These are phyloP conservation scores for Penstemon newberryi DNA, from an alignment of 257 asterid genomes.

Conservation along the genomic window DNA sequence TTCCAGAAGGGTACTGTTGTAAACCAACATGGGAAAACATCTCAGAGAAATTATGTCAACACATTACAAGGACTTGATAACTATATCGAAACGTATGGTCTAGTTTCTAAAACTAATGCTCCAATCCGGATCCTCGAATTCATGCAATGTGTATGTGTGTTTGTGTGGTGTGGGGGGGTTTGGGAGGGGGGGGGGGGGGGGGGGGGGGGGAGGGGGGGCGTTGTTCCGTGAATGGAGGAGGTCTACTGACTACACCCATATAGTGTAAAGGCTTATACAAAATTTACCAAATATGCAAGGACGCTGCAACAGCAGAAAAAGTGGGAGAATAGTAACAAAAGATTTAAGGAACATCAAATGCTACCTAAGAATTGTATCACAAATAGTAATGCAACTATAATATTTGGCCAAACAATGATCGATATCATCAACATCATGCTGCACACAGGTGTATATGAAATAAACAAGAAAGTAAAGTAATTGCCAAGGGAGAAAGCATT, in stretches of 20 bases:
- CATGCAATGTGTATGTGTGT: too few species aligned
- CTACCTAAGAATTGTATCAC: not conserved
- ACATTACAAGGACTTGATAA: too few species aligned
- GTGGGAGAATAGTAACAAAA: not conserved
- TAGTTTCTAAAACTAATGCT: too few species aligned
- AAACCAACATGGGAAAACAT: too few species aligned
- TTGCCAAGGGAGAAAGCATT: constrained; percentile 26
- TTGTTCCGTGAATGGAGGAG: not conserved
- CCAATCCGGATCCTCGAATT: too few species aligned
- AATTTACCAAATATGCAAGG: not conserved
- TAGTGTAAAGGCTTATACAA: not conserved
- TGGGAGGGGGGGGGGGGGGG: not conserved
- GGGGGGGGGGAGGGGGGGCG: not conserved
- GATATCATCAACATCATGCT: constrained; percentile 1
- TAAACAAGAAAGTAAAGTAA: constrained; percentile 16
- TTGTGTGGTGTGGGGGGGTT: too few species aligned
- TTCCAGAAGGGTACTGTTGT: too few species aligned
- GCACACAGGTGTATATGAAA: constrained; percentile 3
- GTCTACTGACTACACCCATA: not conserved
- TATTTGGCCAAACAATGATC: not conserved
- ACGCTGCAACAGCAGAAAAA: not conserved
- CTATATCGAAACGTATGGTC: too few species aligned
- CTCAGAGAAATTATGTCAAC: too few species aligned
- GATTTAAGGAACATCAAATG: not conserved
- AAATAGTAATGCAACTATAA: not conserved